Evolutionary conservation across 2,329 filamentous ascomycete genomes (phyloP), one percentile per base, ranked within the genome.

Genomic region (Aspergillus oerlinghausenensis): DNA sequence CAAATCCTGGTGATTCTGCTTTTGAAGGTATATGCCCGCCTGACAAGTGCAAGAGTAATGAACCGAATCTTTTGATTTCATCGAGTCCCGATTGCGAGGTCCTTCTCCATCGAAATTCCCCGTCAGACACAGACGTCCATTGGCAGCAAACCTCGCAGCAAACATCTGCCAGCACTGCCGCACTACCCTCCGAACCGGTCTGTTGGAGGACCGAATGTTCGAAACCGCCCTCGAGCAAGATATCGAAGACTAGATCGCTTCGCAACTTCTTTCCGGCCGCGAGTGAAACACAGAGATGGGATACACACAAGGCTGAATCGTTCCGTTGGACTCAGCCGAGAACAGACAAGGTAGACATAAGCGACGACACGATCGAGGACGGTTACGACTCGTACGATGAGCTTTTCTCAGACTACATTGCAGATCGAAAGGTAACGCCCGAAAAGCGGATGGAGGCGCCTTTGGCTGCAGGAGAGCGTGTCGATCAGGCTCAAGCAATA

Each of bases 251-350:
- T 23, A 9, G 70, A 50, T 74, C 76, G 1, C 59, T 79, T 14
- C 71, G 75, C 45, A 70, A 60, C n/a, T 77, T 77, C 60, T 78
- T 78, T 53, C 65, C 65, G 14, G 69, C 71, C 35, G 69, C 71
- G n/a, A 72, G 65, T 21, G 70, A 75, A 32, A 69, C 73, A 47
- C 71, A 77, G 54, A 67, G 73, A 70, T 75, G 73, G 73, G 67
- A 70, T 11, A 61, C 66, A 14, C 66, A 60, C 42, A 67, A 67
- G 43, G 66, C 67, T 45, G 64, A 66, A 43, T 58, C 64, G 5
- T 55, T 58, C 29, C 60, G 54, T n/a, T 28, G 61, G 1, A 19
- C 63, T 6, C 52, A 59, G 5, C 29, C 55, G 6, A 51, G 49
- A 25, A 29, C 49, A 32, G 61, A 65, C 29, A 56, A 54, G 19